These are phyloP conservation scores for Nothophaeocryptopus gaeumannii DNA, from an alignment of 2,329 filamentous ascomycete species.

Conservation along the genomic window DNA sequence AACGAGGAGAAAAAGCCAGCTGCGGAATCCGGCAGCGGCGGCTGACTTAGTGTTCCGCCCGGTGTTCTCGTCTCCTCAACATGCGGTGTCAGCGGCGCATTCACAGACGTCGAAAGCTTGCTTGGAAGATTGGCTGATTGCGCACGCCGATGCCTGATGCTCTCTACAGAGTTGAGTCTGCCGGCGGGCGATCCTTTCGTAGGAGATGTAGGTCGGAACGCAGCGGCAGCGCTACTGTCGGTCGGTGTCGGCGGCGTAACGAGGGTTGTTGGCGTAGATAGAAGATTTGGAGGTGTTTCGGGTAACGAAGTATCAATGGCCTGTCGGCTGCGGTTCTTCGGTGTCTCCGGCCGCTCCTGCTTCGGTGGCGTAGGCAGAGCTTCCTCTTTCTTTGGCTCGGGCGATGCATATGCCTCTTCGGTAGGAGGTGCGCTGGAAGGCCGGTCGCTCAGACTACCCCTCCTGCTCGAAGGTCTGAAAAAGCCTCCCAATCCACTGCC, in stretches of 20 bases:
- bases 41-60: slow-evolving; percentile 51
- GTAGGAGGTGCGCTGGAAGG: slow-evolving; percentile 36
- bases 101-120: slow-evolving; percentile 77
- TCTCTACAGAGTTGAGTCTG: slow-evolving; percentile 30
- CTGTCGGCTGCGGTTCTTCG: slow-evolving; percentile 18
- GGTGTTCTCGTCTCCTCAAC: slow-evolving; percentile 66
- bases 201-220: slow-evolving; percentile 22
- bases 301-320: slow-evolving; percentile 36
- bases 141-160: slow-evolving; percentile 32
- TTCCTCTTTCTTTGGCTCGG: not conserved
- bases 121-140: slow-evolving; percentile 57
- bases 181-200: slow-evolving; percentile 45
- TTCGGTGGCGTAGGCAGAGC: slow-evolving; percentile 8
- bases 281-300: slow-evolving; percentile 42
- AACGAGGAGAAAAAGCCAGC: slow-evolving; percentile 88
- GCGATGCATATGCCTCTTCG: slow-evolving; percentile 19
- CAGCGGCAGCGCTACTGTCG: slow-evolving; percentile 34
- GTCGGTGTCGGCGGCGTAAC: slow-evolving; percentile 64
- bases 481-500: slow-evolving; percentile 44
- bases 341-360: slow-evolving; percentile 25
- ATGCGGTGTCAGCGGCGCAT: slow-evolving; percentile 71
- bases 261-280: slow-evolving; percentile 53
- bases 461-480: slow-evolving; percentile 41
- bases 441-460: slow-evolving; percentile 30
- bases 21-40: slow-evolving; percentile 37